Evolutionary conservation across 192 early-diverging fungal species (phyloP), one percentile per base, ranked within the genome.

Genomic region (Coemansia sp.): DNA sequence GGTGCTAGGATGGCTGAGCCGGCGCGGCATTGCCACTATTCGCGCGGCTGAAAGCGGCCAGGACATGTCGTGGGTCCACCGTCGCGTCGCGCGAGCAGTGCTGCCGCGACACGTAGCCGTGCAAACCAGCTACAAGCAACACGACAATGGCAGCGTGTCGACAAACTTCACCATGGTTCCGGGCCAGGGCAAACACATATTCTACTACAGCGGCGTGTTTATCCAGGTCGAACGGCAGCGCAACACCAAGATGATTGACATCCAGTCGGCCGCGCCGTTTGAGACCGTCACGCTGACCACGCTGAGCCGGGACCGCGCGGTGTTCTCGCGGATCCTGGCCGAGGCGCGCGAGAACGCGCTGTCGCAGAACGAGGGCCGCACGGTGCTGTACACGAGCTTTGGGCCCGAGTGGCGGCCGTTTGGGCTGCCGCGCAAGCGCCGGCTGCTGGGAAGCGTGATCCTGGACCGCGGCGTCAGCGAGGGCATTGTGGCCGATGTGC

Each of bases 341-440:
- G 90, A 93, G 45, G 90, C 95, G 10, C 90, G 90, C 47, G 67
- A 75, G 39, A 66, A 85, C 47, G 94, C 95, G 11, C 66, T 98
- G 39, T 74, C 84, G 49, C 88, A 90, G 56, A 90, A 95, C 71
- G 90, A 92, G 49, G 95, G 95, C 17, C 94, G 94, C 52, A 97
- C 91, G 2, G 95, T 98, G 23, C 82, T 98, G 36, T 97, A 94
- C 72, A 94, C 93, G 2, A 89, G 86, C 32, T 95, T 85, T 78
- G 95, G 95, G 0, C 87, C 91, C 5, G 95, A 98, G 55, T 98
- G 95, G 95, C 78, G 93, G 50, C 91, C 91, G 2, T 97, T 98
- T 80, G 95, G 95, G 3, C 78, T 90, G 55, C 95, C 95, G 8
- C 78, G 95, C 34, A 87, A 85, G 67, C 64, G 83, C n/a, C 66